Conservation (phyloP, 2,329 filamentous ascomycete species). For the Botryotinia globosa region DNA sequence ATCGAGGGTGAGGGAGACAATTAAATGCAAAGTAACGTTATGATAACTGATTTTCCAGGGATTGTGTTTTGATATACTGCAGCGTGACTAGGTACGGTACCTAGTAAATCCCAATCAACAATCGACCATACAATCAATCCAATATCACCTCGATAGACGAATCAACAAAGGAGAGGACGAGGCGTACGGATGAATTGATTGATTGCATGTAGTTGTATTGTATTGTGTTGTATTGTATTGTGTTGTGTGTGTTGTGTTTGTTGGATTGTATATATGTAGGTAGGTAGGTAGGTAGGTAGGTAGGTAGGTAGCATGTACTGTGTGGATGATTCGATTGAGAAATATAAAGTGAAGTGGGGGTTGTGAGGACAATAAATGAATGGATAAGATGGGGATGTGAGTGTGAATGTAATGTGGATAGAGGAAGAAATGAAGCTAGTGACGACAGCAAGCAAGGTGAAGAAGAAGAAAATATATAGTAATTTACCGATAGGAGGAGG, state of each 20-base stretch:
- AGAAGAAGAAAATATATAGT: neutral
- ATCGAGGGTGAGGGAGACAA: neutral
- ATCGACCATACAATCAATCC: neutral
- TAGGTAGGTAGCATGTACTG: too few species aligned
- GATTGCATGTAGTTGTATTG: neutral
- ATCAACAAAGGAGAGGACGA: neutral
- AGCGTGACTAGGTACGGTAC: neutral
- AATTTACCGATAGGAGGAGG: too few species aligned
- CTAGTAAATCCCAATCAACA: neutral
- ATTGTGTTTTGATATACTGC: neutral
- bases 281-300: too few species aligned
- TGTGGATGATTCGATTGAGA: neutral
- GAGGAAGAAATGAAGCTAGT: neutral
- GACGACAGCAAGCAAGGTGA: neutral
- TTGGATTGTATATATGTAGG: neutral
- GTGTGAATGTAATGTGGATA: neutral
- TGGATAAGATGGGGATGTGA: neutral
- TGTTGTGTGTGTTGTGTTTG: neutral
- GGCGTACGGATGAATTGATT: neutral
- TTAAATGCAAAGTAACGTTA: neutral
- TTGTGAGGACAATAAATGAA: neutral
- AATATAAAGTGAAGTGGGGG: constrained; percentile 7
- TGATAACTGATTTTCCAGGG: neutral
- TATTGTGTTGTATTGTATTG: too few species aligned
- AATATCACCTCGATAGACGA: neutral